These are phyloP conservation scores for Nakaseomyces nivariensis DNA, from an alignment of 1,139 yeast genomes.

Conservation along the genomic window DNA sequence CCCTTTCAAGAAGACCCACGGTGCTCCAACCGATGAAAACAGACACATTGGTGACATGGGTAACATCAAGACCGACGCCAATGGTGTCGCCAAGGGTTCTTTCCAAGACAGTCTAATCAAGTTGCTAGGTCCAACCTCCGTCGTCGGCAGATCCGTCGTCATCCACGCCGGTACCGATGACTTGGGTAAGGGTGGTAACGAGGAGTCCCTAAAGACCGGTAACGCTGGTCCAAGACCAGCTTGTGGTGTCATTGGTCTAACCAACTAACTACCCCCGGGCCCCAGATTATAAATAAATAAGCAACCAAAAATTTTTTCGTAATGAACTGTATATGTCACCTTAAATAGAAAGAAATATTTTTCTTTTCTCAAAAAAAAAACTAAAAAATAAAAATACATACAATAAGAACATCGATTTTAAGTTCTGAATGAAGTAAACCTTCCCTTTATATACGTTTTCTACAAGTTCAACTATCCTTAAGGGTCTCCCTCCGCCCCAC, in stretches of 20 bases:
- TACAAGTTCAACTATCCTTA: no score
- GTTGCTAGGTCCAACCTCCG: constrained; percentile 74
- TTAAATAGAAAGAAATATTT: no score
- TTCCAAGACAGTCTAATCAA: constrained; percentile 68
- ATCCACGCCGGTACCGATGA: constrained; percentile 93
- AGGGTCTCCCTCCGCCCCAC: no score
- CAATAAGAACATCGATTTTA: no score
- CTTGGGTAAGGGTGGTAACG: constrained; percentile 91
- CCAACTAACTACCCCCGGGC: constrained; percentile 30
- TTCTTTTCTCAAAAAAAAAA: neutral
- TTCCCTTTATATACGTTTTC: neutral
- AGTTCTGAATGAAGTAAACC: no score
- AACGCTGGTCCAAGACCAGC: constrained; percentile 99
- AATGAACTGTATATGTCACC: no score
- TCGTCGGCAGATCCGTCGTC: constrained; percentile 92
- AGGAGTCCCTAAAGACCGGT: constrained; percentile 93
- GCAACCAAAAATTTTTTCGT: neutral
- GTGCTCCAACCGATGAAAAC: constrained; percentile 80
- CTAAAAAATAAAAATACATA: no score
- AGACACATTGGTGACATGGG: constrained; percentile 99
- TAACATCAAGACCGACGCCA: constrained; percentile 76
- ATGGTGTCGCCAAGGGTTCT: constrained; percentile 84
- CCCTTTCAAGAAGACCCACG: constrained; percentile 85
- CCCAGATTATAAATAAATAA: neutral
- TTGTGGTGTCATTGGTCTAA: constrained; percentile 93